Evolutionary conservation across 805 yeast species (phyloP), one percentile per base, ranked within the genome.

Genomic region (Saccharomycopsis sp.): DNA sequence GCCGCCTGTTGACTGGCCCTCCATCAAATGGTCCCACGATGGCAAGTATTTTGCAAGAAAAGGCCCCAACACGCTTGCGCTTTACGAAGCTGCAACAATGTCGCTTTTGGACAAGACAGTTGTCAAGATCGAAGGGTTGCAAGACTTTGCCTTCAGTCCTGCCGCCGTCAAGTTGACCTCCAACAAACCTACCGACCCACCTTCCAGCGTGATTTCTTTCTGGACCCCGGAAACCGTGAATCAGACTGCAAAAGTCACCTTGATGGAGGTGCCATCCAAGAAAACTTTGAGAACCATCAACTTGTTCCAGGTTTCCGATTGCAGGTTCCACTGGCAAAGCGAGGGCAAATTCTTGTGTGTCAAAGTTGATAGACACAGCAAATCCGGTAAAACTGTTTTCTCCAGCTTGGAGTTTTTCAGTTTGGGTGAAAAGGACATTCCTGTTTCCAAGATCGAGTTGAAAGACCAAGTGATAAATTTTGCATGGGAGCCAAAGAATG

Each of bases 221-320:
- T 92, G 98, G 98, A 87, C 96, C 35, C 99, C 99, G 41, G 99
- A 92, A 67, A 66, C 77, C 40, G 62, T 71, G 49, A 89, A 92
- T 63, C 95, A 88, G 68, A 82, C 96, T 34, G 96, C 98, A 21
- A 81, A 94, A 61, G 97, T 89, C 44, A 75, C 94, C 18, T 65
- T 92, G 49, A 80, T 92, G 77, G 86, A 84, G 55, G 73, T 88
- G 41, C 94, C 95, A 45, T 69, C 86, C 20, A 83, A 80, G 60
- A 71, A 77, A 60, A 77, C 87, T 35, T 62, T 92, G 48, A 83
- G 96, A 73, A 83, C 95, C 45, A 80, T 89, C 53, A 88, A 89
- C 63, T 70, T 92, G 63, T 87, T 92, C 71, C 96, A 92, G 65
- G 98, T 92, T 38, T 74, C 86, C 43, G 89, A 82, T 57, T 86